Conservation (phyloP, 2,329 filamentous ascomycete genomes). For the Scopulariopsis brevicaulis region DNA sequence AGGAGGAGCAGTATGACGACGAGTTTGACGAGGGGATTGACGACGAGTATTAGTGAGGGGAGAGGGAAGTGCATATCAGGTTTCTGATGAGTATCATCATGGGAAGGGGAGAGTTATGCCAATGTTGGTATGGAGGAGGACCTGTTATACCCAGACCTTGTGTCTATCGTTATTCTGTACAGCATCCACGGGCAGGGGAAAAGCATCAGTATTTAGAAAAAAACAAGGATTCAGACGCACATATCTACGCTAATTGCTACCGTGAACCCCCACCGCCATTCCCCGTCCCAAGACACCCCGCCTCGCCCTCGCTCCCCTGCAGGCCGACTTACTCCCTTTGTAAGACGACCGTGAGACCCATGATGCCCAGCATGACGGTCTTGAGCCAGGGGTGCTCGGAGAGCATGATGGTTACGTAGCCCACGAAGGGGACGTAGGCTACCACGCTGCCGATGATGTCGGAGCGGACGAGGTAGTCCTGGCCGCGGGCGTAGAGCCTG, state of each 20-base stretch:
- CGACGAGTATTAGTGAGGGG: neutral
- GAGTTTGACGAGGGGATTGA: conserved; percentile 19
- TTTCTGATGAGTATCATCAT: neutral
- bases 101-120: neutral
- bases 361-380: conserved; percentile 85
- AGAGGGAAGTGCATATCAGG: neutral
- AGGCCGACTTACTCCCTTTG: conserved; percentile 60
- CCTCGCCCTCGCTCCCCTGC: neutral
- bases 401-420: conserved; percentile 92
- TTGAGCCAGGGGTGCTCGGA: conserved; percentile 97
- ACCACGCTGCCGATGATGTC: conserved; percentile 92
- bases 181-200: no score
- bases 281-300: neutral
- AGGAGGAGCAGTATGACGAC: conserved; percentile 17
- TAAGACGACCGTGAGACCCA: conserved; percentile 87
- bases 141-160: neutral
- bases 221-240: neutral
- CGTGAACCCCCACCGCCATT: neutral
- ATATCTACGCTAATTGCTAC: neutral
- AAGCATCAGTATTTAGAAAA: no score
- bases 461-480: conserved; percentile 75
- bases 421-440: conserved; percentile 86
- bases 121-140: neutral
- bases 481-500: conserved; percentile 59
- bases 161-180: neutral